Percentiles rank a stretch among this genome's conserved stretches.
Conservation (phyloP, 768 basidiomycete species). For the Boletus vermiculosoides region DNA sequence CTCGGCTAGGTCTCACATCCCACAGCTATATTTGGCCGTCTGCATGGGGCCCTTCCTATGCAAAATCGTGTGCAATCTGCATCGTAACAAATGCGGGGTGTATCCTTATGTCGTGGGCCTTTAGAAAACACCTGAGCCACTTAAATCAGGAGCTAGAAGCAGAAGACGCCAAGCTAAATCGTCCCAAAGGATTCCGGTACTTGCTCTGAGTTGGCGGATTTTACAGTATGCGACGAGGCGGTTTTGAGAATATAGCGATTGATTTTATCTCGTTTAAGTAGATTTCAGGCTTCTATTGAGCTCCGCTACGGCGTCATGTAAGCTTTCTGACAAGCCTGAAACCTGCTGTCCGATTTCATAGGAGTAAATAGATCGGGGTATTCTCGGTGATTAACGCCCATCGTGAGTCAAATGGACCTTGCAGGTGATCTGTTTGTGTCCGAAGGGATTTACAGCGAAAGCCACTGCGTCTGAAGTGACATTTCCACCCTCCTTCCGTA, state of each 20-base stretch:
- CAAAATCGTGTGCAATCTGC: conserved; percentile 70
- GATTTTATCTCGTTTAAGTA: background rate
- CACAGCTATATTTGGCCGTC: conserved; percentile 64
- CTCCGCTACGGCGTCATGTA: background rate
- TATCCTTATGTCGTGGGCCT: conserved; percentile 50
- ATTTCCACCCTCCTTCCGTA: background rate
- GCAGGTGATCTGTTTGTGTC: conserved; percentile 2
- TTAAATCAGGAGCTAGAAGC: conserved; percentile 42
- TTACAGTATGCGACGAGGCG: background rate
- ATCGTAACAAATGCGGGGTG: conserved; percentile 52
- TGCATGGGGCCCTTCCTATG: conserved; percentile 70
- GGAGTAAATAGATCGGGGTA: conserved; percentile 4
- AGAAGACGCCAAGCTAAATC: conserved; percentile 37
- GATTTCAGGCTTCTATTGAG: background rate
- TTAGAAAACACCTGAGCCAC: conserved; percentile 43
- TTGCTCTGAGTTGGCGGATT: conserved; percentile 35
- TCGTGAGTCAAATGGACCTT: background rate
- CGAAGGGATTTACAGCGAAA: conserved; percentile 2
- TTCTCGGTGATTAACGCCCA: conserved; percentile 8
- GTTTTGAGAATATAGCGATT: background rate
- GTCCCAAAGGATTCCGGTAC: conserved; percentile 44
- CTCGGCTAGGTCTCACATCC: conserved; percentile 5
- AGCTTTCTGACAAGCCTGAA: background rate
- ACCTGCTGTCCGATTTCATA: background rate
- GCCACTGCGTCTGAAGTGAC: background rate